A percentile compares a stretch with the other conserved stretches of the same genome.
Evolutionary conservation across 164 flowering plant species (phyloP).

Genomic region (Warburgia ugandensis): DNA sequence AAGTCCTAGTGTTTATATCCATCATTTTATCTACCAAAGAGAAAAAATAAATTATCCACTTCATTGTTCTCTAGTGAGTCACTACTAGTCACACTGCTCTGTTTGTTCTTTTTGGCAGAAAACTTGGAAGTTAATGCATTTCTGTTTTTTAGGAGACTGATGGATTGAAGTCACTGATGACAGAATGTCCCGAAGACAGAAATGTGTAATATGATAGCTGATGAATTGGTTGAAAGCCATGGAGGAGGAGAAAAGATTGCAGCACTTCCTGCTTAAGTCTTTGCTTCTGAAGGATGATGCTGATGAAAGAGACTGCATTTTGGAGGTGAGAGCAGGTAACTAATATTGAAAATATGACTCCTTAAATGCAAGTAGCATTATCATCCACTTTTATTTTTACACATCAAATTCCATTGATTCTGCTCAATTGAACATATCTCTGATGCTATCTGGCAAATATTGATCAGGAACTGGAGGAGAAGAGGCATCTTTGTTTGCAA

Average conservation of each 20-base stretch:
- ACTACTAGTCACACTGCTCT: too few relatives aligned
- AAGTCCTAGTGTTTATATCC: too few relatives aligned
- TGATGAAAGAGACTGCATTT: conserved; percentile 89
- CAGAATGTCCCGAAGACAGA: conserved; percentile 68
- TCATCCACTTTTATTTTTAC: too few relatives aligned
- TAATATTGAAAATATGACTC: too few relatives aligned
- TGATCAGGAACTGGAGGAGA: conserved; percentile 99
- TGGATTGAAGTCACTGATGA: conserved; percentile 53
- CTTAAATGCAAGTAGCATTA: too few relatives aligned
- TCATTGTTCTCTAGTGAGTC: too few relatives aligned
- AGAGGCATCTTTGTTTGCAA: conserved; percentile 95
- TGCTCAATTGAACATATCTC: too few relatives aligned
- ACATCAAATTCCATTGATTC: too few relatives aligned
- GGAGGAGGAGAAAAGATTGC: conserved; percentile 64
- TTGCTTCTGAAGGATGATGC: conserved; percentile 96
- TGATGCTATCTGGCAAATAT: too few relatives aligned
- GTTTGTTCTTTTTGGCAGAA: too few relatives aligned
- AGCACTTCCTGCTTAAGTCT: conserved; percentile 49
- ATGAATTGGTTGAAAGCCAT: conserved; percentile 55
- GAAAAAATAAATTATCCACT: too few relatives aligned
- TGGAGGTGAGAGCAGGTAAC: conserved; percentile 99
- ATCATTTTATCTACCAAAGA: too few relatives aligned
- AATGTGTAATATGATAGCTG: conserved; percentile 65
- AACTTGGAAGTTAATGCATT: neutral
- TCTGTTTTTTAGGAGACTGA: conserved; percentile 58